Conservation (phyloP, 2,329 filamentous ascomycete genomes). For the Talaromyces sp. region DNA sequence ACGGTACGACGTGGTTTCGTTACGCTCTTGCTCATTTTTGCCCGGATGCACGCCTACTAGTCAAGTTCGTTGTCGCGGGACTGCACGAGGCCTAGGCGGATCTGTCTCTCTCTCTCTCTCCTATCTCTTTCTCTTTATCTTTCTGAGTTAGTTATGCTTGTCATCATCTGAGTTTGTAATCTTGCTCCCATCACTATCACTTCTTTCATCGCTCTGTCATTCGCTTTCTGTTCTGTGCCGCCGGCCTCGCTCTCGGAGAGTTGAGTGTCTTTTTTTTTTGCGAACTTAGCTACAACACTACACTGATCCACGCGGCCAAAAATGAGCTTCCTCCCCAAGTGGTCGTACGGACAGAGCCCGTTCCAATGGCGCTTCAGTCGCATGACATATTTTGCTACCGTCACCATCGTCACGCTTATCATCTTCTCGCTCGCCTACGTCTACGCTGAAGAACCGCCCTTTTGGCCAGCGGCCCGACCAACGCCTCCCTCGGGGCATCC, state of each 20-base stretch:
- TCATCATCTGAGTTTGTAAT: background rate
- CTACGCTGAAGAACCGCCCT: conserved; percentile 11
- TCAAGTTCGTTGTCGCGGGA: background rate
- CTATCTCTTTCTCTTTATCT: background rate
- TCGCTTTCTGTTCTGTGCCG: background rate
- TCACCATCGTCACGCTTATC: conserved; percentile 6
- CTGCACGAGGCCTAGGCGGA: background rate
- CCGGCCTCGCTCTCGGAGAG: background rate
- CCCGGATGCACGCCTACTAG: background rate
- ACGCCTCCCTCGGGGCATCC: background rate
- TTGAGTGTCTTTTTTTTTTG: background rate
- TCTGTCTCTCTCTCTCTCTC: background rate
- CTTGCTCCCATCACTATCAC: background rate
- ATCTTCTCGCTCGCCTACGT: conserved; percentile 12
- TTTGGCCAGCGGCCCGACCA: conserved; percentile 1
- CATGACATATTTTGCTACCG: conserved; percentile 8
- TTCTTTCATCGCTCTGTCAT: background rate
- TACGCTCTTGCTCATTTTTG: background rate
- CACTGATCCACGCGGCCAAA: background rate
- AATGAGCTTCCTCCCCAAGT: conserved; percentile 6
- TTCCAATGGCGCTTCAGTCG: conserved; percentile 10
- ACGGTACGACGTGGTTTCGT: background rate
- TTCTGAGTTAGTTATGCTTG: background rate
- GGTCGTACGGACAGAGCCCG: conserved; percentile 5
- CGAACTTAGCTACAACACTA: background rate